Evolutionary conservation across 148 eudicot species (phyloP).

Genomic region (Rhododendron simsii): DNA sequence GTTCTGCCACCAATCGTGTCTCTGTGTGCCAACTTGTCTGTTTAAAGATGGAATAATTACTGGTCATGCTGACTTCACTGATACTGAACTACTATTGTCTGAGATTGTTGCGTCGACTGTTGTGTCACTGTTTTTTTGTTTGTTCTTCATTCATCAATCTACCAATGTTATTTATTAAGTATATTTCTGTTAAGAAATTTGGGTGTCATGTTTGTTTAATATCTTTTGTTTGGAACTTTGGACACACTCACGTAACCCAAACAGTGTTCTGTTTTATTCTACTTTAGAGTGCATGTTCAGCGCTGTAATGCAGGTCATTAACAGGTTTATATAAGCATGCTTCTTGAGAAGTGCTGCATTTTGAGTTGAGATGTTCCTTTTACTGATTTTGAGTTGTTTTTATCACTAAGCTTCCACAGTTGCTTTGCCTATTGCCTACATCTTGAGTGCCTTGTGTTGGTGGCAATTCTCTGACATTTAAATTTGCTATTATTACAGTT

Average conservation of each 20-base stretch:
- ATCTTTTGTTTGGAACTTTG: not conserved
- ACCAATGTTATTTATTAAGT: not conserved
- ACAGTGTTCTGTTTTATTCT: not conserved
- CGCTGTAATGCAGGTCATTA: not conserved
- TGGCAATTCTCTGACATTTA: constrained; percentile 1
- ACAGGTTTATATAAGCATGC: not conserved
- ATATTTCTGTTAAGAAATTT: not conserved
- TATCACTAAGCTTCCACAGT: not conserved
- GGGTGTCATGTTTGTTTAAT: not conserved
- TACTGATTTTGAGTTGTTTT: not conserved
- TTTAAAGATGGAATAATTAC: no score
- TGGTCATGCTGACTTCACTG: no score
- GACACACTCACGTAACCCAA: not conserved
- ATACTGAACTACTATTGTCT: not conserved
- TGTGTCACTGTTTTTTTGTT: not conserved
- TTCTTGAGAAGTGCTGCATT: not conserved
- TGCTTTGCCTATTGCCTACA: not conserved
- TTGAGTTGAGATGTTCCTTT: not conserved
- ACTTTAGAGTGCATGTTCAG: not conserved
- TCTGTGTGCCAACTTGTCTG: not conserved
- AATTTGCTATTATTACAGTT: constrained; percentile 42
- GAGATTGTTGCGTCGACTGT: not conserved
- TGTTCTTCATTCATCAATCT: not conserved
- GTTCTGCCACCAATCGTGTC: not conserved
- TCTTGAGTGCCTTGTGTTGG: not conserved